These are phyloP conservation scores for Tuctoria greenei DNA, from an alignment of 176 grass and related monocot genomes.

Conservation along the genomic window DNA sequence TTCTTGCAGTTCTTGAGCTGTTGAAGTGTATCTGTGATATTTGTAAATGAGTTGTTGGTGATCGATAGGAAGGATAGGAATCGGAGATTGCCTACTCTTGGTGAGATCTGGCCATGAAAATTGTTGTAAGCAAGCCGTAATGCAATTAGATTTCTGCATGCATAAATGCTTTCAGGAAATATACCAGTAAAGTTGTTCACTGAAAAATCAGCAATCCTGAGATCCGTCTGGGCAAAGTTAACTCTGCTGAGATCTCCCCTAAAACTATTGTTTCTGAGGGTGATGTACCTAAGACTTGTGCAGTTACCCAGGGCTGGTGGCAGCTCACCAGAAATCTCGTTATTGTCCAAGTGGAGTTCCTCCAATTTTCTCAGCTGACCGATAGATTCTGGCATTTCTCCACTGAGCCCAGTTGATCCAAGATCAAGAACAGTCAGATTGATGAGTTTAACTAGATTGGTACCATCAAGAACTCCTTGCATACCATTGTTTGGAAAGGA, in stretches of 20 bases:
- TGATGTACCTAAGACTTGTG: conserved; percentile 54
- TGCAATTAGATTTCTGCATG: conserved; percentile 62
- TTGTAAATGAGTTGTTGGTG: conserved; percentile 52
- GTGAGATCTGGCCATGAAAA: conserved; percentile 54
- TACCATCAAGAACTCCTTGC: conserved; percentile 49
- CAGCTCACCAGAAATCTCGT: conserved; percentile 54
- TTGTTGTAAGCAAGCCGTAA: conserved; percentile 62
- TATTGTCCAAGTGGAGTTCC: conserved; percentile 50
- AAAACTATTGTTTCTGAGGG: conserved; percentile 61
- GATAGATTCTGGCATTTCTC: conserved; percentile 54
- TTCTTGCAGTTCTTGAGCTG: conserved; percentile 59
- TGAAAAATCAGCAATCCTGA: conserved; percentile 62
- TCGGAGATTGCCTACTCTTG: conserved; percentile 50
- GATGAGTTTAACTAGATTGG: conserved; percentile 41
- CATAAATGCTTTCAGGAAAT: conserved; percentile 70
- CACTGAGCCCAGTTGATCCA: conserved; percentile 39
- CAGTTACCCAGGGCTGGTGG: conserved; percentile 57
- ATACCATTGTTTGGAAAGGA: conserved; percentile 52
- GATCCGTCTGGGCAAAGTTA: conserved; percentile 56
- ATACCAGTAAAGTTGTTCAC: conserved; percentile 55
- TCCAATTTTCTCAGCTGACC: conserved; percentile 52
- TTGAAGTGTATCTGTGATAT: conserved; percentile 62
- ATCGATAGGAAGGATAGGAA: conserved; percentile 65
- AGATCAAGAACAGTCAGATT: conserved; percentile 54
- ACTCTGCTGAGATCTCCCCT: conserved; percentile 48